These are phyloP conservation scores for Saururus chinensis DNA, from an alignment of 164 flowering plant genomes.

Conservation along the genomic window DNA sequence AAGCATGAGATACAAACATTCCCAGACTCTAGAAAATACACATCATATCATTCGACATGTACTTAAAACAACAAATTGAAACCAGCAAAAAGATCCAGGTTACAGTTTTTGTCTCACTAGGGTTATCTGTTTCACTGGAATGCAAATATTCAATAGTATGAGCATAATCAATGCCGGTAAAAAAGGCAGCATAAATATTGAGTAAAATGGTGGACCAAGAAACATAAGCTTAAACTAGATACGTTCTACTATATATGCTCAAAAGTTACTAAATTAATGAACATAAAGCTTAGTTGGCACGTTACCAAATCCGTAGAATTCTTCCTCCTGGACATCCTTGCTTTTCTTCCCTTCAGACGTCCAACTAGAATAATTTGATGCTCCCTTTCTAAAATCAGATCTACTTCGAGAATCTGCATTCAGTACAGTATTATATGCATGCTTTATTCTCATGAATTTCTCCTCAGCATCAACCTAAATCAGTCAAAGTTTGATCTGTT, in stretches of 20 bases:
- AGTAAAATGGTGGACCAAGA: background rate
- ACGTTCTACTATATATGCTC: background rate
- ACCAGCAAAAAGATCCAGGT: no score
- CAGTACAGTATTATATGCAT: constrained; percentile 77
- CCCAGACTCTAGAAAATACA: no score
- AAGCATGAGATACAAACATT: no score
- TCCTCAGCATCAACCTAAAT: constrained; percentile 76
- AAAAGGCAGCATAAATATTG: background rate
- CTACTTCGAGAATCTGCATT: constrained; percentile 50
- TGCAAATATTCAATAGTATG: no score
- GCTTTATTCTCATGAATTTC: constrained; percentile 90
- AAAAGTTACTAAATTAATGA: no score
- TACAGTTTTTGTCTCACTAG: no score
- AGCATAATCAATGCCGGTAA: no score
- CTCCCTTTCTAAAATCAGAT: constrained; percentile 28
- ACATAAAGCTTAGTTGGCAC: background rate
- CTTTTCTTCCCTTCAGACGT: constrained; percentile 30
- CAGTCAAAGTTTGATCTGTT: background rate
- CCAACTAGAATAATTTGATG: constrained; percentile 38
- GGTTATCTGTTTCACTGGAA: no score
- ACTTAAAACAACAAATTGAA: no score
- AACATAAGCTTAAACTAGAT: no score
- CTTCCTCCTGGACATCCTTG: constrained; percentile 44
- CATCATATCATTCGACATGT: no score
- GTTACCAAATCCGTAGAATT: constrained; percentile 85